These are phyloP conservation scores for Lantana camara DNA, from an alignment of 257 asterid species.

Conservation along the genomic window DNA sequence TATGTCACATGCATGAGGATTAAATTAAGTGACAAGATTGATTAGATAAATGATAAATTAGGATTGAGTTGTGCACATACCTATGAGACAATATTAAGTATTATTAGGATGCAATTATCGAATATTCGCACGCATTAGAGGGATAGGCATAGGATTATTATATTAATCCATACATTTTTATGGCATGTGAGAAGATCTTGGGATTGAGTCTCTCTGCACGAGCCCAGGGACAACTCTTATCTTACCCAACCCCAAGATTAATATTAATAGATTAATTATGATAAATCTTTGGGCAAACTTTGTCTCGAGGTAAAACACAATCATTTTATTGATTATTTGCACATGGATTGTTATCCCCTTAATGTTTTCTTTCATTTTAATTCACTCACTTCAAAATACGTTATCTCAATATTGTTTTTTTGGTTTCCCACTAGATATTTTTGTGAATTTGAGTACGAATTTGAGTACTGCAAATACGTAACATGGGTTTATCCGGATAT, in stretches of 20 bases:
- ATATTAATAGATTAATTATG: slow-evolving; percentile 8
- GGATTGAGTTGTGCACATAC: slow-evolving; percentile 40
- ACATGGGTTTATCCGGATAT: background rate
- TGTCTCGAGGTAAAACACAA: slow-evolving; percentile 8
- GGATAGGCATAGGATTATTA: slow-evolving; percentile 43
- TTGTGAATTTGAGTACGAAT: background rate
- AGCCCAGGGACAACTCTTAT: slow-evolving; percentile 41
- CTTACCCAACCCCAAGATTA: slow-evolving; percentile 38
- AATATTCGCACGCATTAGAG: slow-evolving; percentile 84
- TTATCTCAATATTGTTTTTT: too few relatives aligned
- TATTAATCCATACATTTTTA: slow-evolving; percentile 20
- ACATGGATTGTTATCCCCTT: slow-evolving; percentile 22
- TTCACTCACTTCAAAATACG: background rate
- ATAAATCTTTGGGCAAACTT: slow-evolving; percentile 7
- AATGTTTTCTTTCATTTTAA: background rate
- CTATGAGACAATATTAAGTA: slow-evolving; percentile 27
- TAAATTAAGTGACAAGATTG: slow-evolving; percentile 30
- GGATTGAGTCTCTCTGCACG: slow-evolving; percentile 63
- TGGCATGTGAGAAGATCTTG: slow-evolving; percentile 74
- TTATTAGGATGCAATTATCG: slow-evolving; percentile 51
- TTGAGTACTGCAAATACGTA: background rate
- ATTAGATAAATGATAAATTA: slow-evolving; percentile 43
- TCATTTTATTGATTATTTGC: slow-evolving; percentile 26
- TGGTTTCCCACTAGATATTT: too few relatives aligned
- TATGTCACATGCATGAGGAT: slow-evolving; percentile 53